phyloP scores from a whole-genome alignment of 2,329 filamentous ascomycete genomes.

The Mariannaea elegans region DNA sequence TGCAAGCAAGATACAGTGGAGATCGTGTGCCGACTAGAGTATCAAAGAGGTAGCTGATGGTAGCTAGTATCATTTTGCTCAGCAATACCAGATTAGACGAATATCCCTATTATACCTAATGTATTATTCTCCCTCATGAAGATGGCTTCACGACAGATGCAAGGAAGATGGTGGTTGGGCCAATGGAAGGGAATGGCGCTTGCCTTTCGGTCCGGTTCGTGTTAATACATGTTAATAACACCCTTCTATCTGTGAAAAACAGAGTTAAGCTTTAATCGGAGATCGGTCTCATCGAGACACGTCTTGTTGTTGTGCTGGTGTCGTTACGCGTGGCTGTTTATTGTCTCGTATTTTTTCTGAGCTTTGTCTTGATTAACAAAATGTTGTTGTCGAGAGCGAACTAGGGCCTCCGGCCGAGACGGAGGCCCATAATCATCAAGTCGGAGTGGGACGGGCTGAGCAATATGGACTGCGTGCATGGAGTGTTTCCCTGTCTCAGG shows the following conservation, averaged over 20 bases:
- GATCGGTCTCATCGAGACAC: background rate
- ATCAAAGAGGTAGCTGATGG: slow-evolving; percentile 36
- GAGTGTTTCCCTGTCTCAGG: slow-evolving; percentile 27
- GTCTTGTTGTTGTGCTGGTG: background rate
- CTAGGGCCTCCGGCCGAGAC: slow-evolving; percentile 7
- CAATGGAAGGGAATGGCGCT: background rate
- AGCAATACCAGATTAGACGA: slow-evolving; percentile 1
- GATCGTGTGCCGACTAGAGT: slow-evolving; percentile 49
- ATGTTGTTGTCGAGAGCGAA: background rate
- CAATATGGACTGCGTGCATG: slow-evolving; percentile 12
- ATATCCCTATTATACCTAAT: slow-evolving; percentile 5
- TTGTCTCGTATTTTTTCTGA: background rate
- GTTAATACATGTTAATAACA: background rate
- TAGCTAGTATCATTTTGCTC: background rate
- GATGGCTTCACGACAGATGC: background rate
- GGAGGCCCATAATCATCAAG: background rate
- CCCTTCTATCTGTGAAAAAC: background rate
- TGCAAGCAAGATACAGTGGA: slow-evolving; percentile 45
- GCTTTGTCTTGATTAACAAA: background rate
- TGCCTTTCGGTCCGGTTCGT: background rate
- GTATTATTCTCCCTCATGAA: slow-evolving; percentile 10
- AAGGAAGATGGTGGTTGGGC: background rate
- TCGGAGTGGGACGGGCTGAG: slow-evolving; percentile 12
- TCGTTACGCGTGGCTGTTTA: background rate
- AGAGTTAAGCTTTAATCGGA: background rate